phyloP scores from a whole-genome alignment of 441 rosid species.

The Mallotus japonicus region DNA sequence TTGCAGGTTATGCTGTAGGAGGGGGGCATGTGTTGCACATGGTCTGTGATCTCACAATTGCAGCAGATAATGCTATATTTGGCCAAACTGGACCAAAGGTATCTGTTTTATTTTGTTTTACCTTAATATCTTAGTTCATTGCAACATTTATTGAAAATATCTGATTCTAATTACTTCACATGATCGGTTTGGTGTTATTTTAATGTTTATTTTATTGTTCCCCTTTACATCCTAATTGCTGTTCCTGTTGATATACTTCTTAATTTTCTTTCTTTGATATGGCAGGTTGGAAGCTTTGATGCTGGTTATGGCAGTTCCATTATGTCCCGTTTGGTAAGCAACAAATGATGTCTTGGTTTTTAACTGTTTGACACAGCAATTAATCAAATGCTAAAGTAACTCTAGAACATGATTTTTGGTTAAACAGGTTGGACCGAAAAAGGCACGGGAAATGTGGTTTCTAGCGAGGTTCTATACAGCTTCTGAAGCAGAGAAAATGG shows the following conservation, averaged over 20 bases:
- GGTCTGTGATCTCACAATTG: slow-evolving; percentile 96
- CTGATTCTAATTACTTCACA: background rate
- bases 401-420: slow-evolving; percentile 9
- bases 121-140: background rate
- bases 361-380: too few species aligned
- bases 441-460: slow-evolving; percentile 96
- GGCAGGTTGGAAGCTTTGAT: slow-evolving; percentile 95
- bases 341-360: background rate
- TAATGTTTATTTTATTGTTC: background rate
- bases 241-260: background rate
- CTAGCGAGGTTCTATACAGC: slow-evolving; percentile 82
- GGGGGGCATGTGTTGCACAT: slow-evolving; percentile 92
- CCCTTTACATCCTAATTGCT: background rate
- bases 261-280: background rate
- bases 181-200: background rate
- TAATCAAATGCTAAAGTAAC: too few species aligned
- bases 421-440: slow-evolving; percentile 79
- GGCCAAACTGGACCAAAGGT: slow-evolving; percentile 99
- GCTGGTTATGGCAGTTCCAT: slow-evolving; percentile 96
- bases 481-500: slow-evolving; percentile 90
- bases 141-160: background rate
- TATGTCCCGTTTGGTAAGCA: slow-evolving; percentile 89
- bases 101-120: background rate
- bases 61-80: slow-evolving; percentile 84
- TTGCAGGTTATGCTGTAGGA: slow-evolving; percentile 96